A percentile compares a stretch with the other conserved stretches of the same genome.
Evolutionary conservation across 495 filamentous ascomycete species (phyloP).

Genomic region (Aspergillus ostianus): DNA sequence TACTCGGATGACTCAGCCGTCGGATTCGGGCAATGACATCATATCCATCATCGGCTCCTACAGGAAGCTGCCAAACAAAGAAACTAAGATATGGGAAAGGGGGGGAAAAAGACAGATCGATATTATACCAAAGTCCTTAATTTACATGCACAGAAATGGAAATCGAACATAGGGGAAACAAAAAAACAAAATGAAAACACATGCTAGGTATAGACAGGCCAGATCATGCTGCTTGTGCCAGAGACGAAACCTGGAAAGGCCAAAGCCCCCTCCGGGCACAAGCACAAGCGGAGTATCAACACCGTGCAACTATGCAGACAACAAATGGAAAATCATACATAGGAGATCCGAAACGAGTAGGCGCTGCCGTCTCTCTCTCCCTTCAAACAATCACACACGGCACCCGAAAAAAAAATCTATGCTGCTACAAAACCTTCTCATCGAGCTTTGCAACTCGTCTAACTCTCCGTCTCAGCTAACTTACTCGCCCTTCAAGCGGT

Average conservation of each 20-base stretch:
- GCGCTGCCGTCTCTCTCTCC: conserved; percentile 29
- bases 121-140: conserved; percentile 24
- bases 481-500: conserved; percentile 57
- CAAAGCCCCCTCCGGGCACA: conserved; percentile 21
- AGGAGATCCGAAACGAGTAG: conserved; percentile 22
- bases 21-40: not conserved
- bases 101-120: conserved; percentile 8
- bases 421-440: conserved; percentile 10
- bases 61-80: not conserved
- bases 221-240: conserved; percentile 17
- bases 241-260: conserved; percentile 15
- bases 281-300: conserved; percentile 31
- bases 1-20: conserved; percentile 21
- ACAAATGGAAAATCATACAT: conserved; percentile 35
- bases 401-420: conserved; percentile 21
- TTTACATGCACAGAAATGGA: conserved; percentile 21
- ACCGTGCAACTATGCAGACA: conserved; percentile 19
- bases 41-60: conserved; percentile 1
- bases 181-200: conserved; percentile 7
- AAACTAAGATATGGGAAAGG: conserved; percentile 1
- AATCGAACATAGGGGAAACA: conserved; percentile 1
- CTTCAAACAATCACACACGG: conserved; percentile 30
- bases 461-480: conserved; percentile 4
- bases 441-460: conserved; percentile 4
- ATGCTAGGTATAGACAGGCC: conserved; percentile 25